Conservation (phyloP, 1,139 yeast genomes). For the Geotrichum klebahnii region DNA sequence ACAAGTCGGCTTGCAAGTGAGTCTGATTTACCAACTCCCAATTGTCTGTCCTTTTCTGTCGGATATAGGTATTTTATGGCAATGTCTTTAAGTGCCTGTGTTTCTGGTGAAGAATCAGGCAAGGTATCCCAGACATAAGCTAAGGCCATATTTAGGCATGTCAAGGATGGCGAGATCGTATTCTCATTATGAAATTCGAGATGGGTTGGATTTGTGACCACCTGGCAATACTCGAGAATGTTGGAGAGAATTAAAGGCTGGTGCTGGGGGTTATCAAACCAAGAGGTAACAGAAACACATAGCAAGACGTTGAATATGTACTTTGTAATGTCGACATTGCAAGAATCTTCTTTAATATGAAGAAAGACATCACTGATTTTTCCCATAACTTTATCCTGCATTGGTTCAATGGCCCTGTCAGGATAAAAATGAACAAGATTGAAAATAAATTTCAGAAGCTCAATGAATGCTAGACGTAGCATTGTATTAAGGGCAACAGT, state of each 20-base stretch:
- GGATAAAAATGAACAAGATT: constrained; percentile 28
- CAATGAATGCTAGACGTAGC: constrained; percentile 24
- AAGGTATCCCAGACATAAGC: constrained; percentile 4
- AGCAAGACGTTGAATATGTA: constrained; percentile 26
- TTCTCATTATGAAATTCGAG: constrained; percentile 6
- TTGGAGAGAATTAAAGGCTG: not conserved
- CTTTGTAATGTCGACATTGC: constrained; percentile 22
- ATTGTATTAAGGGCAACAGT: not conserved
- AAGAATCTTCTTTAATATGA: constrained; percentile 15
- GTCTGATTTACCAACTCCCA: constrained; percentile 25
- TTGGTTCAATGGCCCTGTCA: not conserved
- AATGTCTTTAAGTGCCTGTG: constrained; percentile 7
- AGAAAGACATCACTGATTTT: constrained; percentile 23
- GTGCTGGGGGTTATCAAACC: constrained; percentile 19
- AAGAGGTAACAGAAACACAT: constrained; percentile 24
- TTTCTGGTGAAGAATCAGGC: not conserved
- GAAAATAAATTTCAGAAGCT: constrained; percentile 27
- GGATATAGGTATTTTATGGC: constrained; percentile 23
- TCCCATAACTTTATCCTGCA: not conserved
- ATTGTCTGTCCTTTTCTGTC: constrained; percentile 24
- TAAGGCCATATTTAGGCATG: constrained; percentile 6
- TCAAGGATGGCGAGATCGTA: constrained; percentile 10
- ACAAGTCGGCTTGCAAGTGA: constrained; percentile 25
- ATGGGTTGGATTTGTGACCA: constrained; percentile 1
- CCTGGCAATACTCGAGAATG: constrained; percentile 8